These are phyloP conservation scores for Phytophthora citricola DNA, from an alignment of 352 stramenopile species.

Conservation along the genomic window DNA sequence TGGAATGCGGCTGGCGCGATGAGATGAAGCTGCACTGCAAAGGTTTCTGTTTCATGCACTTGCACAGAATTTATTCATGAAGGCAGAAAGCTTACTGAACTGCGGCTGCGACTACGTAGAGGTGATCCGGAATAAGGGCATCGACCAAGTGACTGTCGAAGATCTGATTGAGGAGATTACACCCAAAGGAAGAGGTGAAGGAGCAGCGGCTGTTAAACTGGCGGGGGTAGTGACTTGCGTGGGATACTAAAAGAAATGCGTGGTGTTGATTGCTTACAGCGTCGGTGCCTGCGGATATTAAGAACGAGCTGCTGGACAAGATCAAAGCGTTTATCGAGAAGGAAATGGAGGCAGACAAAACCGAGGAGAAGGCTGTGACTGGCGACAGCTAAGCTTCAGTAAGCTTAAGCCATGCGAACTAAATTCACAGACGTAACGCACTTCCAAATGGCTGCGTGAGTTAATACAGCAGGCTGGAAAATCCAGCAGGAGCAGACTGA, in stretches of 20 bases:
- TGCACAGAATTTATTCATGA: no score
- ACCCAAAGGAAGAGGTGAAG: slow-evolving; percentile 78
- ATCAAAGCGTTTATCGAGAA: slow-evolving; percentile 93
- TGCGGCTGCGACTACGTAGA: slow-evolving; percentile 52
- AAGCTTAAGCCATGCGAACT: slow-evolving; percentile 26
- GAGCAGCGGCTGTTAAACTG: slow-evolving; percentile 4
- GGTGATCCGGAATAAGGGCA: slow-evolving; percentile 93
- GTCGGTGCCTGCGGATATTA: slow-evolving; percentile 91
- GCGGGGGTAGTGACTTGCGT: background rate
- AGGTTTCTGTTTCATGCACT: slow-evolving; percentile 36
- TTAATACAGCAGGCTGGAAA: slow-evolving; percentile 29
- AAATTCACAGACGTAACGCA: slow-evolving; percentile 16
- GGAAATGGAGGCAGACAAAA: slow-evolving; percentile 29
- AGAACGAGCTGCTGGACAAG: slow-evolving; percentile 89
- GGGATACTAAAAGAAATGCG: slow-evolving; percentile 3
- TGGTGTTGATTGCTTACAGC: slow-evolving; percentile 20
- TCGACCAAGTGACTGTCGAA: slow-evolving; percentile 95
- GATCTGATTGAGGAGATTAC: slow-evolving; percentile 94
- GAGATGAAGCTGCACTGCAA: slow-evolving; percentile 92
- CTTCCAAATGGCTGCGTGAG: slow-evolving; percentile 8
- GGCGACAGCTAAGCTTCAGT: background rate
- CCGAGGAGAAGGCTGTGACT: slow-evolving; percentile 3
- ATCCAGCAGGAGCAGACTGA: slow-evolving; percentile 17
- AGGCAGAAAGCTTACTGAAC: background rate
- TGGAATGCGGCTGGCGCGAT: slow-evolving; percentile 93